Evolutionary conservation across 108 stramenopile species (phyloP), one percentile per base, ranked within the genome.

Genomic region (Cylindrotheca closterium): DNA sequence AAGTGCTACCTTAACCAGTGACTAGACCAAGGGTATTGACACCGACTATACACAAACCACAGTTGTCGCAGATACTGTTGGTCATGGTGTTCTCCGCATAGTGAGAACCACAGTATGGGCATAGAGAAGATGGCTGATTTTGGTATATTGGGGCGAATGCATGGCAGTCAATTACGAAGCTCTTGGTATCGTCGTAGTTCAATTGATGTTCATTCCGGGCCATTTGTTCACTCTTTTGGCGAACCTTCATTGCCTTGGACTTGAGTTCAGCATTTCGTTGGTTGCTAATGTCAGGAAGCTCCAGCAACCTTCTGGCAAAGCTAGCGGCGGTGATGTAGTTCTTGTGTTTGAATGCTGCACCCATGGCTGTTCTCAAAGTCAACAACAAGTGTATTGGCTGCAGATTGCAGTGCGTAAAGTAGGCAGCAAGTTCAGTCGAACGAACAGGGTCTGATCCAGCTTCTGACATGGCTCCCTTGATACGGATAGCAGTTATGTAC

Each of bases 371-470:
- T 58, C 97, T 89, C 15, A 99, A 89, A 4, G 96, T 96, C 46
- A 99, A 83, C 17, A 98, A 75, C 65, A 97, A 70, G 75, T 99
- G 99, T 19, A 89, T 86, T 19, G 99, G 97, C 65, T 97, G 96
- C 58, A 99, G 81, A 65, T 98, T 95, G 80, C 98, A 98, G 81
- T 98, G 98, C n/a, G 99, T 99, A 68, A 99, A 96, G 86, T 98
- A 98, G 5, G 99, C 99, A 26, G 97, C 88, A 18, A 99, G 92
- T 72, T 99, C 99, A 7, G 96, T 95, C 26, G 84, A 75, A 53
- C 98, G 87, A 15, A 92, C 91, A 47, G 92, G 85, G 56, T 96
- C 92, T 3, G 67, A 60, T 10, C 68, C 80, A 25, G 77, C 74
- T 19, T 77, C 77, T 0, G 79, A 57, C 68, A 95, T 95, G 29